Percentiles rank a stretch among this genome's conserved stretches.
These are phyloP conservation scores for Pharnaceum exiguum DNA, from an alignment of 148 eudicot species.

Conservation along the genomic window DNA sequence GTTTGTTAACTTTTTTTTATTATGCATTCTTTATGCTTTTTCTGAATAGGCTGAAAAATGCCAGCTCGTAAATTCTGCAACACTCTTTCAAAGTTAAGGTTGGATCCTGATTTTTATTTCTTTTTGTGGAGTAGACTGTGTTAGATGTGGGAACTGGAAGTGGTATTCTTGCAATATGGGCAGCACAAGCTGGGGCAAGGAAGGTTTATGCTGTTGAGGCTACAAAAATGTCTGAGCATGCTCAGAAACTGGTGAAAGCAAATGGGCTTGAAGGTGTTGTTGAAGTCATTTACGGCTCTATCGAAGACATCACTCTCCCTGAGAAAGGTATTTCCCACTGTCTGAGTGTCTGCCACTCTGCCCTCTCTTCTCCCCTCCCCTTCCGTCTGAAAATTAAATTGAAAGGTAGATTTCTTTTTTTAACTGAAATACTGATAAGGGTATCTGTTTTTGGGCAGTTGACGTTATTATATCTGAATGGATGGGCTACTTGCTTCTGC, in stretches of 20 bases:
- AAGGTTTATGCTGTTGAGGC: conserved; percentile 99
- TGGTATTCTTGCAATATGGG: conserved; percentile 97
- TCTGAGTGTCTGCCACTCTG: no score
- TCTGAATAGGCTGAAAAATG: background rate
- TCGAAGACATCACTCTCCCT: conserved; percentile 79
- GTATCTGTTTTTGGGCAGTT: conserved; percentile 45
- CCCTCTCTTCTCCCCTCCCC: background rate
- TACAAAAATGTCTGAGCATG: conserved; percentile 93
- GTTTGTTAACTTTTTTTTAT: no score
- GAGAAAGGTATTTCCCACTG: conserved; percentile 59
- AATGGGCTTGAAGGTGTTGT: conserved; percentile 68
- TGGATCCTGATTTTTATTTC: conserved; percentile 1
- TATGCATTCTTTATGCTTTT: no score
- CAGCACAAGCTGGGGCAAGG: conserved; percentile 98
- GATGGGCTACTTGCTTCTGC: conserved; percentile 99
- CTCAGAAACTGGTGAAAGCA: conserved; percentile 79
- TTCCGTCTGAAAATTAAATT: background rate
- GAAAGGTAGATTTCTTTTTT: background rate
- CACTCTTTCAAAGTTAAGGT: background rate
- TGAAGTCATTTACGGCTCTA: conserved; percentile 91
- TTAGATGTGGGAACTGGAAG: conserved; percentile 99
- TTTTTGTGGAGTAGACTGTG: conserved; percentile 54
- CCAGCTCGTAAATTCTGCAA: background rate
- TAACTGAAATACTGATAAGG: no score
- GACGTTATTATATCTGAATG: conserved; percentile 97